Base-by-base conservation (phyloP, 2,329 filamentous ascomycete species). In the Sordariomycetes sp. region DNA sequence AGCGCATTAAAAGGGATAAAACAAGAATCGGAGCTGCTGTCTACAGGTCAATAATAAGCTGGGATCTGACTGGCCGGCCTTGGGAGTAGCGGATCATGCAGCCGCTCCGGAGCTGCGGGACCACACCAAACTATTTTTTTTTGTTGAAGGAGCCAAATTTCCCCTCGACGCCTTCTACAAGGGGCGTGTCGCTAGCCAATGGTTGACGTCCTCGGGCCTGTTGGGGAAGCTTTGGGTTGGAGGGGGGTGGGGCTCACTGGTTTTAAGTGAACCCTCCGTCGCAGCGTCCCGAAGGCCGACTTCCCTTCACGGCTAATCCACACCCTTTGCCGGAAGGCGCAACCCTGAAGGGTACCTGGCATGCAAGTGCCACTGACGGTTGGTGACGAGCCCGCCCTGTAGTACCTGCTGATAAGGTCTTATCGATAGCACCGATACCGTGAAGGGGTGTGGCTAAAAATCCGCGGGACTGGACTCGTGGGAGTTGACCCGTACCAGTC, bases 191-290 rank as follows among this genome's bases (percentile, higher is more conserved):
- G 50, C 55, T 57, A 57, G 25, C 56, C 45, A 56, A 58, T 55
- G 10, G n/a, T 45, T n/a, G 24, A 22, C 22, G 42, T 51, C 53
- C 52, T 25, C 62, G 62, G 28, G 28, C 28, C 60, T 62, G 64
- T 65, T 65, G 64, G 64, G 64, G 64, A 61, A 63, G 60, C 58
- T 61, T 50, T 45, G 45, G 51, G 35, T 35, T 53, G 48, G 45
- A 22, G 50, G 39, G 55, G 20, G 51, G 12, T 32, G 51, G 51
- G 13, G 15, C 52, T 53, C 52, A 53, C 52, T 53, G 28, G 28
- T 53, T 52, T 53, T 53, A 36, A 32, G 51, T 17, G 51, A 3
- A 3, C 8, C 25, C 24, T 53, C 24, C 28, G 51, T 13, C 25
- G 24, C 17, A 8, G 39, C 13, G 15, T 45, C 13, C 39, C 39